Conservation (phyloP, 768 basidiomycete species). For the Naganishia onofrii region DNA sequence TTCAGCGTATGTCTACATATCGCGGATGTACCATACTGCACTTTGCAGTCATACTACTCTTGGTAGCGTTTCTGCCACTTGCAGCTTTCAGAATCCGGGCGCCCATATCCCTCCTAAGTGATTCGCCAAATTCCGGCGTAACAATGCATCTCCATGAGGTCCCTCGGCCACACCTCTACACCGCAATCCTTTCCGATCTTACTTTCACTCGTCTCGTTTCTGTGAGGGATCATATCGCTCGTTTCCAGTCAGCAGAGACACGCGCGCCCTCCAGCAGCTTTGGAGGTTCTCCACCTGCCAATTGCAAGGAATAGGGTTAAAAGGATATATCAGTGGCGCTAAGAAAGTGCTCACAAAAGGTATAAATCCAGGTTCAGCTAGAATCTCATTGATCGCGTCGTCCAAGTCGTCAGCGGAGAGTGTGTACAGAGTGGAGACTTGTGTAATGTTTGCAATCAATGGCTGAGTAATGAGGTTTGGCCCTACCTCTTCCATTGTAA, state of each 20-base stretch:
- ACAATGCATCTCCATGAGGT: no score
- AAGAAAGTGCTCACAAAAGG: background rate
- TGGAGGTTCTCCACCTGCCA: background rate
- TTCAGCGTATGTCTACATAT: no score
- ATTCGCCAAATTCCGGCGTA: no score
- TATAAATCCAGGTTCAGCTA: background rate
- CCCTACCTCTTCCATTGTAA: background rate
- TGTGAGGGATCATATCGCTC: no score
- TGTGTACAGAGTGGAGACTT: constrained; percentile 2
- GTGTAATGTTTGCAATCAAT: constrained; percentile 6
- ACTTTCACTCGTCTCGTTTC: no score
- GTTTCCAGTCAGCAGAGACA: background rate
- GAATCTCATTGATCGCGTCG: background rate
- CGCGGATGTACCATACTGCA: no score
- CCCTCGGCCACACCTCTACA: no score
- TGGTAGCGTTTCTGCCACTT: no score
- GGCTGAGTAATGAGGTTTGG: background rate
- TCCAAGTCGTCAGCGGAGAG: constrained; percentile 4
- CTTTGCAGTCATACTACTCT: no score
- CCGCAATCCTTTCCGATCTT: no score
- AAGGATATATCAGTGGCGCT: background rate
- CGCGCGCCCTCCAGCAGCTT: background rate
- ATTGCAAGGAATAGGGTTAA: background rate
- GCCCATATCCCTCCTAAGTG: no score
- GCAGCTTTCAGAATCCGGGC: no score